A percentile compares a stretch with the other conserved stretches of the same genome.
phyloP scores from a whole-genome alignment of 1,284 basidiomycete species.

The Cutaneotrichosporon sp. region DNA sequence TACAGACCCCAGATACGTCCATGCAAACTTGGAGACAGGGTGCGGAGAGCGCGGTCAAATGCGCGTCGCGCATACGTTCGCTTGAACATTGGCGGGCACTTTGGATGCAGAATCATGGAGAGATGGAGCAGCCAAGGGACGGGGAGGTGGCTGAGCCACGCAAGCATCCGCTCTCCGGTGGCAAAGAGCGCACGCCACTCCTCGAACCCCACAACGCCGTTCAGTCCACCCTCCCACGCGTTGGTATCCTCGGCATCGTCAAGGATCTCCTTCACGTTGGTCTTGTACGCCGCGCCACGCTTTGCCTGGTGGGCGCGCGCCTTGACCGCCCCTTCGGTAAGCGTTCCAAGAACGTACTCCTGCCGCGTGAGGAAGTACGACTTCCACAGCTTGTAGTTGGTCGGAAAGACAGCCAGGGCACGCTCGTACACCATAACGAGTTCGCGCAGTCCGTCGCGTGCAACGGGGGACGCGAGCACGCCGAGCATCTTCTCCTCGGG shows the following conservation, averaged over 20 bases:
- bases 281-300: constrained; percentile 67
- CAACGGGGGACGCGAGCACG: constrained; percentile 62
- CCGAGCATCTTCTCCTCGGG: constrained; percentile 47
- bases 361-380: constrained; percentile 80
- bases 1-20: constrained; percentile 90
- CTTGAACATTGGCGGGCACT: constrained; percentile 77
- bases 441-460: constrained; percentile 71
- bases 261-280: constrained; percentile 81
- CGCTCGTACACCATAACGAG: constrained; percentile 89
- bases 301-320: constrained; percentile 58
- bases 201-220: constrained; percentile 82
- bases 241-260: constrained; percentile 79
- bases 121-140: constrained; percentile 91
- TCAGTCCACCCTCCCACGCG: constrained; percentile 79
- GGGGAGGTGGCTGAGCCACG: constrained; percentile 83
- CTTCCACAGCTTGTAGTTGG: constrained; percentile 92
- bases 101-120: constrained; percentile 81
- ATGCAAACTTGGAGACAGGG: constrained; percentile 91
- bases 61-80: constrained; percentile 87
- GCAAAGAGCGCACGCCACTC: constrained; percentile 91
- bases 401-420: constrained; percentile 80
- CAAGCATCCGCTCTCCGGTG: constrained; percentile 84
- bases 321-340: constrained; percentile 42
- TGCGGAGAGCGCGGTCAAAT: constrained; percentile 90
- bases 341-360: constrained; percentile 76